Evolutionary conservation across 495 filamentous ascomycete genomes (phyloP), one percentile per base, ranked within the genome.

Genomic region (Penicillium salamii): DNA sequence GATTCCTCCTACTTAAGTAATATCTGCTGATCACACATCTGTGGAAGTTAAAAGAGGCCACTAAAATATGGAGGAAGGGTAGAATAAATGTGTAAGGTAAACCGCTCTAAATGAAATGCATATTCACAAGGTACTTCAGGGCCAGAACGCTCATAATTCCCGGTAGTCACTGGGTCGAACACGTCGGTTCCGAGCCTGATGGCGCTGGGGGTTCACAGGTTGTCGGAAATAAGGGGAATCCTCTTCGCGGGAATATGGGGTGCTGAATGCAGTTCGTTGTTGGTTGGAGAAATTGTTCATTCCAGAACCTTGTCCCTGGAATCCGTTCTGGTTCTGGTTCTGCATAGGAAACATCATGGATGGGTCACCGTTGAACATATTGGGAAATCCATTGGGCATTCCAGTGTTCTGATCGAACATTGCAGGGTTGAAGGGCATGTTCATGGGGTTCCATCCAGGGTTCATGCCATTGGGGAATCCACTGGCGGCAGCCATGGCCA

Each of bases 211-310:
- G 62, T 98, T 98, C 43, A 97, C 88, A 2, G 93, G 93, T 62
- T 95, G 91, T 17, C 93, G 84, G 68, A 97, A 93, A 68, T 98
- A 98, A 15, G 93, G 87, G 41, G 89, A 88, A 51, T 95, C 91
- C 53, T 95, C 90, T 48, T 89, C 88, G 43, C 83, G 79, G n/a
- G 76, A 72, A 50, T 76, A 74, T 5, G 82, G 81, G 15, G 78
- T 78, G 29, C 73, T 74, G 54, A 85, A 87, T 20, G 78, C 67
- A 7, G 80, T 85, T 43, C 85, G 79, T 69, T 93, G 87, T 66
- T 93, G 83, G 58, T 88, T 86, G 18, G 82, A 77, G 56, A 89
- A 89, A 40, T 69, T 66, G 23, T 71, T 69, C 54, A 68, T 67
- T 8, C 58, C 67, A 8, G 54, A 38, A 28, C 64, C 26, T 40